Evolutionary conservation across 2,329 filamentous ascomycete species (phyloP).

Genomic region (Blastomyces parvus): DNA sequence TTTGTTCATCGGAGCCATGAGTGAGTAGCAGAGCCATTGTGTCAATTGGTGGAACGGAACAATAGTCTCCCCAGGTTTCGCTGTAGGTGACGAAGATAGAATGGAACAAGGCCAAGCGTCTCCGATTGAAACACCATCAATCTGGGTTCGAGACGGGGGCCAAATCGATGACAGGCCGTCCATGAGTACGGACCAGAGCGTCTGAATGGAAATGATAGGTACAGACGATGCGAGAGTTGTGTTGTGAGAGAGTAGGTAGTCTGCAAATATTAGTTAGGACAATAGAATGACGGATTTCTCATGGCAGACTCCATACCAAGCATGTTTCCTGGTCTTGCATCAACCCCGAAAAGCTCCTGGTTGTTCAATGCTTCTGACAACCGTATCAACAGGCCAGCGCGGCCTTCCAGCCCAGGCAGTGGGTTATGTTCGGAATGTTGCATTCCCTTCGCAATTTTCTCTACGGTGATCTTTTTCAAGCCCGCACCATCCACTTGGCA

Average conservation of each 20-base stretch:
- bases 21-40: conserved; percentile 87
- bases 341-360: conserved; percentile 70
- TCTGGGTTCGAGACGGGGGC: conserved; percentile 74
- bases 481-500: conserved; percentile 83
- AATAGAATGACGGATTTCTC: background rate
- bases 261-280: conserved; percentile 37
- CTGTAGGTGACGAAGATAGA: conserved; percentile 60
- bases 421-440: conserved; percentile 75
- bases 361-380: conserved; percentile 70
- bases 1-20: conserved; percentile 83
- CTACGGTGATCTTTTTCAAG: conserved; percentile 62
- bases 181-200: conserved; percentile 85
- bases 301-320: conserved; percentile 51
- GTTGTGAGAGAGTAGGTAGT: conserved; percentile 86
- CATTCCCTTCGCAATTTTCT: conserved; percentile 67
- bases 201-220: conserved; percentile 75
- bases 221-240: conserved; percentile 81
- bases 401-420: conserved; percentile 75
- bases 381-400: conserved; percentile 66
- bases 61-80: conserved; percentile 66
- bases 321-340: conserved; percentile 86
- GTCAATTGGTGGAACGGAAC: conserved; percentile 90
- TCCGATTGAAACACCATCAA: conserved; percentile 78
- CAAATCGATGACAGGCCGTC: conserved; percentile 78
- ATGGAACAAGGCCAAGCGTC: conserved; percentile 88